A percentile compares a stretch with the other conserved stretches of the same genome.
These are phyloP conservation scores for Butyriboletus loyo DNA, from an alignment of 768 basidiomycete genomes.

Conservation along the genomic window DNA sequence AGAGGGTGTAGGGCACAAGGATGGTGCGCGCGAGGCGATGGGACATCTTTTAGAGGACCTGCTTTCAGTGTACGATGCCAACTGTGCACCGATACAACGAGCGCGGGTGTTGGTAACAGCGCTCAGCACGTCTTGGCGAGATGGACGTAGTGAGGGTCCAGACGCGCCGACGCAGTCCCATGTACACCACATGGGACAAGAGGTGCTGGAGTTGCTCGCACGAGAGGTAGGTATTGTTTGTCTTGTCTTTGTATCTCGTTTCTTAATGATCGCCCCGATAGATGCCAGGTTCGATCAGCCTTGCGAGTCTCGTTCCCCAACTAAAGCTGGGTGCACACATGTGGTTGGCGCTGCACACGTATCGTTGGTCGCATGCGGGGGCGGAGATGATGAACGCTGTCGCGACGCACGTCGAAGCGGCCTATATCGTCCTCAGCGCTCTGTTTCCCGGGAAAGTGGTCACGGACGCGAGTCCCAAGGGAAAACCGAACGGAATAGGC, in stretches of 20 bases:
- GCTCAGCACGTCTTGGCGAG: constrained; percentile 45
- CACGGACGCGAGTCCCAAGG: constrained; percentile 8
- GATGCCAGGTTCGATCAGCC: constrained; percentile 30
- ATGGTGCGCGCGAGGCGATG: constrained; percentile 44
- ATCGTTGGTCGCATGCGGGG: constrained; percentile 45
- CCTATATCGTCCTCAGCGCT: constrained; percentile 45
- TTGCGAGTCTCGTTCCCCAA: constrained; percentile 37
- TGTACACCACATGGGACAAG: constrained; percentile 38
- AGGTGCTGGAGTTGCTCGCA: constrained; percentile 41
- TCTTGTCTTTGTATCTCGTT: neutral
- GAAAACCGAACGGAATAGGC: constrained; percentile 21
- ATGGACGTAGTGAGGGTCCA: constrained; percentile 20
- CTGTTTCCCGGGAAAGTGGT: constrained; percentile 30
- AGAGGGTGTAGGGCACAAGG: constrained; percentile 55
- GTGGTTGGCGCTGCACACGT: constrained; percentile 69
- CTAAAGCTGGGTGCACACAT: constrained; percentile 57
- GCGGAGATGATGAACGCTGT: constrained; percentile 43
- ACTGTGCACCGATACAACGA: constrained; percentile 53
- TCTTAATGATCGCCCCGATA: constrained; percentile 9
- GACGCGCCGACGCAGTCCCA: constrained; percentile 19
- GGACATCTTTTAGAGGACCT: constrained; percentile 46
- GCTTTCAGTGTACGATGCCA: constrained; percentile 45
- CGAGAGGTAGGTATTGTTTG: constrained; percentile 37
- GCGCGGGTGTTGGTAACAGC: constrained; percentile 53
- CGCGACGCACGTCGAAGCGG: constrained; percentile 50